Conservation (phyloP, 495 filamentous ascomycete species). For the Extremus antarcticus region DNA sequence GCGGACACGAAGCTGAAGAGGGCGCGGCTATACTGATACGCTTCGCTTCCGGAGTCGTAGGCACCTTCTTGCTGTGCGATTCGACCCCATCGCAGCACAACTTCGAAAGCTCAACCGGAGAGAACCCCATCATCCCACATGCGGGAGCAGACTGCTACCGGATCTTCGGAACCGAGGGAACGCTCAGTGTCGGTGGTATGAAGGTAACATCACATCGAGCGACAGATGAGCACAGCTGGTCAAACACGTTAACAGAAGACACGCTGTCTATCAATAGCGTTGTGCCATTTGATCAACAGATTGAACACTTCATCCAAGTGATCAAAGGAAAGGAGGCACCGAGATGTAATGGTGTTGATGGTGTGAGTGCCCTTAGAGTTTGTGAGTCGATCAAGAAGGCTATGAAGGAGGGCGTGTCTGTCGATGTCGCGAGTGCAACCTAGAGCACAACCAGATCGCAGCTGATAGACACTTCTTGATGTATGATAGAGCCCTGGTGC, state of each 20-base stretch:
- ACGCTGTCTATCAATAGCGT: slow-evolving; percentile 11
- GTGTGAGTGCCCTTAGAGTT: slow-evolving; percentile 22
- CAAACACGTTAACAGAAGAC: slow-evolving; percentile 28
- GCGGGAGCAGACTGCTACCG: slow-evolving; percentile 41
- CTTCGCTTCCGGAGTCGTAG: slow-evolving; percentile 47
- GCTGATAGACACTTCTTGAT: too few species aligned
- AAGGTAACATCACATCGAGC: slow-evolving; percentile 1
- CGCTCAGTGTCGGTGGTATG: slow-evolving; percentile 47
- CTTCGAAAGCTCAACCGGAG: slow-evolving; percentile 47
- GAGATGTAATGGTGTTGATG: slow-evolving; percentile 22
- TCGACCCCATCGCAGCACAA: slow-evolving; percentile 41
- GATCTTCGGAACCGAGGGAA: slow-evolving; percentile 44
- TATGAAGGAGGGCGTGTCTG: slow-evolving; percentile 6
- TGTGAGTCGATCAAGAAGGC: slow-evolving; percentile 26
- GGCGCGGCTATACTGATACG: slow-evolving; percentile 44
- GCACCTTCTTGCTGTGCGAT: slow-evolving; percentile 47
- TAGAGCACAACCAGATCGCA: too few species aligned
- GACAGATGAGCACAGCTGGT: neutral
- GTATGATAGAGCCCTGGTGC: too few species aligned
- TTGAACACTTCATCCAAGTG: slow-evolving; percentile 46
- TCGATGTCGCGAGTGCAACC: slow-evolving; percentile 1
- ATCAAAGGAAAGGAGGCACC: slow-evolving; percentile 34
- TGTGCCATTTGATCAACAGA: slow-evolving; percentile 44
- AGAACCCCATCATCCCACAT: slow-evolving; percentile 44
- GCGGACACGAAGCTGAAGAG: slow-evolving; percentile 44